Evolutionary conservation across 768 basidiomycete species (phyloP).

Genomic region (Amanita inopinata): DNA sequence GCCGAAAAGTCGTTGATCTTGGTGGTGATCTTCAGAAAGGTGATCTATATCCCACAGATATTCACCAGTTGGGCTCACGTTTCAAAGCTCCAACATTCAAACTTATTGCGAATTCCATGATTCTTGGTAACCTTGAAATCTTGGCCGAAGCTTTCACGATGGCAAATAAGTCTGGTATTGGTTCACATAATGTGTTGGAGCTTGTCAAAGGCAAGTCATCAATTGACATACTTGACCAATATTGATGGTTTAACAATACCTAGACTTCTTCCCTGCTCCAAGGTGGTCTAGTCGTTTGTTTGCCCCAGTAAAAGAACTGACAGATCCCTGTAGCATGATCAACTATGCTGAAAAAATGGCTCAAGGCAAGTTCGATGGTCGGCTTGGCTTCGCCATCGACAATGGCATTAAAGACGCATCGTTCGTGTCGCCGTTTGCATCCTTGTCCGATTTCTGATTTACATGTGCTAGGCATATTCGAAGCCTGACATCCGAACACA

Average conservation of each 20-base stretch:
- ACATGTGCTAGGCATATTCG: constrained; percentile 47
- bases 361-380: constrained; percentile 65
- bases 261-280: constrained; percentile 65
- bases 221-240: background rate
- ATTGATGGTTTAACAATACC: background rate
- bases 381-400: constrained; percentile 67
- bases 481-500: constrained; percentile 51
- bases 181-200: constrained; percentile 42
- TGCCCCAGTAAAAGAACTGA: background rate
- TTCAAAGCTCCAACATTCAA: constrained; percentile 57
- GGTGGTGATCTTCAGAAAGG: constrained; percentile 84
- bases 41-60: constrained; percentile 12
- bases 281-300: constrained; percentile 22
- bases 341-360: constrained; percentile 61
- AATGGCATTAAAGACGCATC: constrained; percentile 84
- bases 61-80: constrained; percentile 1
- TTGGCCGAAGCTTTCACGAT: constrained; percentile 80
- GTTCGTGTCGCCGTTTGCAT: constrained; percentile 23
- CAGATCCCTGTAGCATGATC: constrained; percentile 30
- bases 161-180: constrained; percentile 77
- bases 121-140: constrained; percentile 69
- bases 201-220: constrained; percentile 46
- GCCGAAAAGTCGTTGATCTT: constrained; percentile 68
- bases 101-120: constrained; percentile 71
- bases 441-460: background rate